phyloP scores from a whole-genome alignment of 495 filamentous ascomycete species.

The Xylaria acuta region DNA sequence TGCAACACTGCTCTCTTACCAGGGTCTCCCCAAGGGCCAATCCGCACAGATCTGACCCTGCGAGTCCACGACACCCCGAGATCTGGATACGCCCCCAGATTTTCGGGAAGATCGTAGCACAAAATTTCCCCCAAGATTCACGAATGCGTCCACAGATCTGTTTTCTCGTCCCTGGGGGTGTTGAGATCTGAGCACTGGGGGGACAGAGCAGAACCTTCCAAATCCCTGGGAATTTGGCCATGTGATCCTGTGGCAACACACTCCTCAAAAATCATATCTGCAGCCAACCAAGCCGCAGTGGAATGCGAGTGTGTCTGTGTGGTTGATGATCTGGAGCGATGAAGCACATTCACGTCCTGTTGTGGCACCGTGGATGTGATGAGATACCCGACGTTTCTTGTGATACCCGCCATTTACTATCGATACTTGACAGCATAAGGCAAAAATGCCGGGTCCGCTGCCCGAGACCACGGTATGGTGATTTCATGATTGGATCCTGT shows the following conservation, averaged over 20 bases:
- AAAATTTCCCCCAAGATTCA: neutral
- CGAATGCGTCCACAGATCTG: neutral
- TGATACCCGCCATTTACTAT: neutral
- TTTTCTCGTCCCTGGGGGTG: neutral
- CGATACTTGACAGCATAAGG: neutral
- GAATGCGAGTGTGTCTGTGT: neutral
- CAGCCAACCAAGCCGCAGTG: slow-evolving; percentile 5
- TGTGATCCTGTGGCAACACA: neutral
- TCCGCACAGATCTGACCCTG: neutral
- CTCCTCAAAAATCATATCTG: slow-evolving; percentile 1
- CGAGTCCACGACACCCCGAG: neutral
- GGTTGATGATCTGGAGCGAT: neutral
- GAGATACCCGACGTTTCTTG: slow-evolving; percentile 11
- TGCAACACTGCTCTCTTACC: neutral
- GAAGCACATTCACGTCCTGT: slow-evolving; percentile 15
- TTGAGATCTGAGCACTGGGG: neutral
- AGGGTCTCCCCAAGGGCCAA: neutral
- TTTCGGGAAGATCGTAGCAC: slow-evolving; percentile 10
- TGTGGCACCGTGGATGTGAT: slow-evolving; percentile 18
- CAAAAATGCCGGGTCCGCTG: neutral
- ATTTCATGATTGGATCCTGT: neutral
- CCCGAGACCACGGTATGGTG: neutral
- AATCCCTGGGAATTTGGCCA: neutral
- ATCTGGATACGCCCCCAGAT: neutral
- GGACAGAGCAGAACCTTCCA: neutral